Base-by-base conservation (phyloP, 1,284 basidiomycete genomes). In the Ganoderma meredithae region DNA sequence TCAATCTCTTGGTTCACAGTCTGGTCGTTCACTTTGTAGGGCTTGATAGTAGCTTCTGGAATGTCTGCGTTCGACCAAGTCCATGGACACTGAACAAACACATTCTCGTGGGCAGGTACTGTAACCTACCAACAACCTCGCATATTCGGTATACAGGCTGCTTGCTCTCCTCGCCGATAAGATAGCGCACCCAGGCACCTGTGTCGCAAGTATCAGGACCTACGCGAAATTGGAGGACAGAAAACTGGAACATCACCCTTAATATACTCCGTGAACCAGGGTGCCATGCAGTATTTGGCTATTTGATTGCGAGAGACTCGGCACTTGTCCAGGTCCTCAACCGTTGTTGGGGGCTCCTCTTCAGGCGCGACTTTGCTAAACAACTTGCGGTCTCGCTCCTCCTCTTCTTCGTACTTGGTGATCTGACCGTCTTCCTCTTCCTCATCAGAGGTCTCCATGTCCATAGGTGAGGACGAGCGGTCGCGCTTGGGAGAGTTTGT, bases 151-250 rank as follows among this genome's bases (percentile, higher is more conserved):
- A 98, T 43, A 93, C 86, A n/a, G 86, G 84, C 67, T 84, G 77
- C 7, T 82, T 79, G 62, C 87, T 84, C 52, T 87, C 84, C 3
- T 82, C 73, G 0, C 90, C 90, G 73, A 93, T 89, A 53, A 94
- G 83, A 75, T 93, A 91, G 27, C 95, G 86, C 6, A 97, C 94
- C 86, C 90, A 97, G 31, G 88, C 87, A 60, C 91, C 95, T 95
- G 71, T 71, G 15, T 22, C 10, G 8, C 66, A 72, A 6, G 17
- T 77, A 56, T 60, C 12, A 60, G 22, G 9, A 72, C 67, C 73
- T 72, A 68, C 73, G 74, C 70, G 73, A 74, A 69, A 72, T 75
- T 61, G 77, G 36, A 40, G 17, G 17, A 52, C n/a, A 1, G 25
- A 17, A 2, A 27, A 13, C 13, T 8, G 71, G 56, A 62, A 79